phyloP scores from a whole-genome alignment of 192 early-diverging fungal species.

The Funneliformis mosseae region DNA sequence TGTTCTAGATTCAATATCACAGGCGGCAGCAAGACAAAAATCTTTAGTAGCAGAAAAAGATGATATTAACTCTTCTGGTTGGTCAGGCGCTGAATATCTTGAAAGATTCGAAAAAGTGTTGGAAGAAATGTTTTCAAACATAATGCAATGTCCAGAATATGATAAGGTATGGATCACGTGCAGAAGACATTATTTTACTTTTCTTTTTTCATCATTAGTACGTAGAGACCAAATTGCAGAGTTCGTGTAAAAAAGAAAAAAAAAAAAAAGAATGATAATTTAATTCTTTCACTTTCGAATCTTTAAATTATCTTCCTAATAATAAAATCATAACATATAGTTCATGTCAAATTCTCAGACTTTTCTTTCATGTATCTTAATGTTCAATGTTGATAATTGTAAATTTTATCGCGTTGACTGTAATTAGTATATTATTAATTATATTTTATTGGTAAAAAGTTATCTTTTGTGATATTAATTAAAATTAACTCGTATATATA shows the following conservation, averaged over 20 bases:
- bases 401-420: neutral
- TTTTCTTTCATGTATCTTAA: no score
- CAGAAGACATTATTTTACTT: neutral
- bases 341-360: no score
- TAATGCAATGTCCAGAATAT: conserved; percentile 45
- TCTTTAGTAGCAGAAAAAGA: conserved; percentile 34
- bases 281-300: no score
- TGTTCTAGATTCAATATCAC: conserved; percentile 62
- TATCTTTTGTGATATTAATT: conserved; percentile 11
- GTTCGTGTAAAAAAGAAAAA: neutral
- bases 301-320: no score
- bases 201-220: neutral
- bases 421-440: neutral
- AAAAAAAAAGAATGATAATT: neutral
- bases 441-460: neutral
- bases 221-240: no score
- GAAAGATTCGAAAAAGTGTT: conserved; percentile 46
- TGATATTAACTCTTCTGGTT: conserved; percentile 28
- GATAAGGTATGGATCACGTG: conserved; percentile 47
- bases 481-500: neutral
- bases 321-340: no score
- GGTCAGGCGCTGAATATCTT: conserved; percentile 44
- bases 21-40: conserved; percentile 46
- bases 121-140: conserved; percentile 46
- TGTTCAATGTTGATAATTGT: neutral